Conservation (phyloP, 2,329 filamentous ascomycete species). For the Lachnellula subtilissima region DNA sequence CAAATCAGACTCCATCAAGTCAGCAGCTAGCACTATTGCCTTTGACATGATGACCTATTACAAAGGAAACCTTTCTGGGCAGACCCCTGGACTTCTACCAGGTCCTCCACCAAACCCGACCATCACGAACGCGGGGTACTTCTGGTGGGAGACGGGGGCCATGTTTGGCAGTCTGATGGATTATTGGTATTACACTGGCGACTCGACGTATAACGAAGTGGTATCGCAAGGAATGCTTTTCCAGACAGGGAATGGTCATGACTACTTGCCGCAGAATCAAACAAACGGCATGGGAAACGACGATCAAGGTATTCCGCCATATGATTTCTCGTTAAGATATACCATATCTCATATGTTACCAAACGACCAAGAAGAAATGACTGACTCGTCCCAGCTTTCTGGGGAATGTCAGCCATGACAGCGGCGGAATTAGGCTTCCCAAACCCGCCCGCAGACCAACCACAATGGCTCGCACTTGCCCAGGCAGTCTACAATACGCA, state of each 20-base stretch:
- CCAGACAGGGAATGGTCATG: constrained; percentile 66
- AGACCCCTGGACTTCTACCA: constrained; percentile 47
- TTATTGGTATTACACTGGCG: constrained; percentile 81
- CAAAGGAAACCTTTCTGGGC: constrained; percentile 45
- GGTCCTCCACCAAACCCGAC: constrained; percentile 29
- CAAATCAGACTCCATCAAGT: too few relatives aligned
- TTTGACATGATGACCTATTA: constrained; percentile 49
- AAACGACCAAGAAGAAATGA: too few relatives aligned
- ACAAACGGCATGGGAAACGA: constrained; percentile 67
- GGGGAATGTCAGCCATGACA: constrained; percentile 65
- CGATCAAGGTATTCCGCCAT: constrained; percentile 45
- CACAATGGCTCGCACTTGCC: constrained; percentile 66
- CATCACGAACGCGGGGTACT: constrained; percentile 33
- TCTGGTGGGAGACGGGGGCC: constrained; percentile 63
- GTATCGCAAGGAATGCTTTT: constrained; percentile 64
- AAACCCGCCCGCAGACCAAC: constrained; percentile 50
- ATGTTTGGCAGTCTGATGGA: constrained; percentile 69
- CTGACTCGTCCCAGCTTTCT: constrained; percentile 47
- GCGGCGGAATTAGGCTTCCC: constrained; percentile 64
- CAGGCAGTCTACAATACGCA: constrained; percentile 81
- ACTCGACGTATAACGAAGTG: constrained; percentile 65
- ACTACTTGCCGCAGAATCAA: constrained; percentile 75
- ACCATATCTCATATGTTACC: too few relatives aligned
- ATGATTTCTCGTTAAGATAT: too few relatives aligned
- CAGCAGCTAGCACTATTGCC: constrained; percentile 23